Conservation (phyloP, 163 green algal genomes). For the Chlorella variabilis region DNA sequence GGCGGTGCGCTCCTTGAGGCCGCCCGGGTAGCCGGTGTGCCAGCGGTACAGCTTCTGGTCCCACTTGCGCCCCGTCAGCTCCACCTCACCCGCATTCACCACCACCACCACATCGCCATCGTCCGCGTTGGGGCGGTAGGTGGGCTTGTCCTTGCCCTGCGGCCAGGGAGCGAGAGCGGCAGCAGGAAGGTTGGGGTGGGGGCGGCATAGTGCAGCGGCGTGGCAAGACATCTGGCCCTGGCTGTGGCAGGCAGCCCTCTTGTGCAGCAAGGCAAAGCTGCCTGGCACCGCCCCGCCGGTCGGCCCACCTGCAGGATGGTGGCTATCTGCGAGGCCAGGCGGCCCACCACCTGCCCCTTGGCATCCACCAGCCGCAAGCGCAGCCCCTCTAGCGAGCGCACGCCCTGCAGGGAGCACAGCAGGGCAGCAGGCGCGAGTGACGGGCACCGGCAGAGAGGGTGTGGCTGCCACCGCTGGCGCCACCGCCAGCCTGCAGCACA, state of each 20-base stretch:
- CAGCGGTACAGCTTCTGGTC: slow-evolving; percentile 95
- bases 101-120: slow-evolving; percentile 95
- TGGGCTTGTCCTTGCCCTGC: slow-evolving; percentile 98
- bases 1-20: slow-evolving; percentile 87
- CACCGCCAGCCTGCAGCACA: no score
- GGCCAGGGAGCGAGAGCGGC: slow-evolving; percentile 62
- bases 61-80: slow-evolving; percentile 93
- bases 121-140: slow-evolving; percentile 83
- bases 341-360: slow-evolving; percentile 86
- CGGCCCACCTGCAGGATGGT: slow-evolving; percentile 66
- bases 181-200: not conserved
- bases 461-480: no score
- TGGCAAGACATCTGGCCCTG: no score
- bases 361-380: slow-evolving; percentile 79
- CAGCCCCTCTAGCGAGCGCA: slow-evolving; percentile 57
- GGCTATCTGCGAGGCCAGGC: slow-evolving; percentile 87
- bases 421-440: not conserved
- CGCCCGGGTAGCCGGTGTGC: slow-evolving; percentile 96
- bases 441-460: not conserved
- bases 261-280: no score
- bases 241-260: no score
- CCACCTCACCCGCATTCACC: slow-evolving; percentile 90
- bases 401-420: slow-evolving; percentile 13
- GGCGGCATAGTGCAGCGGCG: no score
- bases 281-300: no score